Base-by-base conservation (phyloP, 1,284 basidiomycete species). In the Erythrobasidium hasegawianum region DNA sequence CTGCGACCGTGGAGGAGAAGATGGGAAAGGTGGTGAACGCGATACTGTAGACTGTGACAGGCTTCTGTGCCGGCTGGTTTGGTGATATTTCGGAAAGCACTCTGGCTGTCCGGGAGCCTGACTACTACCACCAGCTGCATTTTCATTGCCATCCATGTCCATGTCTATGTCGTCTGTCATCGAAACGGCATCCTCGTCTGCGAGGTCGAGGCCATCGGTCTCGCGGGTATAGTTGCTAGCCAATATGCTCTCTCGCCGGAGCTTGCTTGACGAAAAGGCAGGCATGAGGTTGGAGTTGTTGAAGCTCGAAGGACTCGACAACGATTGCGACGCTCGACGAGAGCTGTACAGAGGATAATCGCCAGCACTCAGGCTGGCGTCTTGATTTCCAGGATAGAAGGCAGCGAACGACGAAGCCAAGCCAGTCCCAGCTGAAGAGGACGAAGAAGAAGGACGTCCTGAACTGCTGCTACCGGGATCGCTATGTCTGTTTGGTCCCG, bases 101-200 rank as follows among this genome's bases (percentile, higher is more conserved):
- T 33, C 33, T 33, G 33, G 33, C 33, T 33, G 33, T 33, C 33
- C 33, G 41, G 24, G 53, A 5, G 43, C 43, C 8, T 47, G 22
- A 7, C n/a, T n/a, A n/a, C n/a, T n/a, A n/a, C n/a, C n/a, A n/a
- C n/a, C n/a, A n/a, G n/a, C n/a, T n/a, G n/a, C n/a, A n/a, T n/a
- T 16, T 47, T 39, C 52, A 8, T 56, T 54, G 16, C 29, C n/a
- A 47, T 47, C 43, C 29, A 64, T 39, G 20, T 64, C 61, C 61
- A 64, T 64, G 53, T 64, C 61, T 1, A 64, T 56, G 43, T 64
- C 61, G 1, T 64, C 61, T 27, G n/a, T 57, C 61, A 20, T 56
- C 61, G n/a, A 52, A 53, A 8, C 54, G 40, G 26, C 49, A 52
- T n/a, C 43, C 5, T 47, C 43, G 43, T 47, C 43, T 18, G 43